phyloP scores from a whole-genome alignment of 257 asterid species.

The Apocynum venetum region DNA sequence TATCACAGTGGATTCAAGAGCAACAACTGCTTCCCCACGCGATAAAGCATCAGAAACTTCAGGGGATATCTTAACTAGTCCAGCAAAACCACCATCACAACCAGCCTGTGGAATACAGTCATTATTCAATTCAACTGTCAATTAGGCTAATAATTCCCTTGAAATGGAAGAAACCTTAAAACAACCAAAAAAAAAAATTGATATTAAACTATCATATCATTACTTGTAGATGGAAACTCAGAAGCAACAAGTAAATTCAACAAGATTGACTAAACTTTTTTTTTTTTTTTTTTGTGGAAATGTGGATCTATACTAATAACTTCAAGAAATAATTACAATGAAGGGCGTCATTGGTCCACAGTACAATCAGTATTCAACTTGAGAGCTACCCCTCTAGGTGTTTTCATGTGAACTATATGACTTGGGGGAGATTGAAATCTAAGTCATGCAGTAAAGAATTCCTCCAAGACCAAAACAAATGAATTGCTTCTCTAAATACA shows the following conservation, averaged over 20 bases:
- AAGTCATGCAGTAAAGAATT: no score
- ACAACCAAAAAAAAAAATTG: not conserved
- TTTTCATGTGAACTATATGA: no score
- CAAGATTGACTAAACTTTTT: not conserved
- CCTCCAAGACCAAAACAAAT: no score
- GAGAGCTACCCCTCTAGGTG: no score
- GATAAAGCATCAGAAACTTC: slow-evolving; percentile 86
- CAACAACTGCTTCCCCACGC: slow-evolving; percentile 72
- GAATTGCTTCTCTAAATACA: no score
- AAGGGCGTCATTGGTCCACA: no score
- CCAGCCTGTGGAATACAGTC: not conserved
- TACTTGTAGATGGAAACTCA: not conserved
- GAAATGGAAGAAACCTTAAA: not conserved
- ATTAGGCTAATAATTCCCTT: not conserved
- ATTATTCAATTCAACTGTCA: not conserved
- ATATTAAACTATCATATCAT: not conserved
- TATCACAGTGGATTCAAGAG: slow-evolving; percentile 93
- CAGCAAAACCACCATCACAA: not conserved
- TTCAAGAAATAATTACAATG: no score
- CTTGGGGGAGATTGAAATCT: no score
- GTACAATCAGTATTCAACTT: no score
- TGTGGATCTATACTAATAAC: no score
- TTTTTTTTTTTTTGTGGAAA: no score
- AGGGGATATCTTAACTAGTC: slow-evolving; percentile 46
- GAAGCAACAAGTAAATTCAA: not conserved